phyloP scores from a whole-genome alignment of 345 rosid species.

The Eucalyptus sp. region DNA sequence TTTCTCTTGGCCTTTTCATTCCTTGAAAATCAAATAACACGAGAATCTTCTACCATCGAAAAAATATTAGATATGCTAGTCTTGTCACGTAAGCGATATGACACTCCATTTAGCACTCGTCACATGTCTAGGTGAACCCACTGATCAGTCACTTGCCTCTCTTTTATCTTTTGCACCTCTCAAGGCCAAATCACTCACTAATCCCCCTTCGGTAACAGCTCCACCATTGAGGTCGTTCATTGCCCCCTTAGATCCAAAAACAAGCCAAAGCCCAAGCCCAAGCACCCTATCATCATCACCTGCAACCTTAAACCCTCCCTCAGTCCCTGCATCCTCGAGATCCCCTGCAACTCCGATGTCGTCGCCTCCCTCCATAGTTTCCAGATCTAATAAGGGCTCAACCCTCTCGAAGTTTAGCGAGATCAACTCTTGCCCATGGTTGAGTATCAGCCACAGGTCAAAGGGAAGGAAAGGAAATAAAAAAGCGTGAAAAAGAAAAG shows the following conservation, averaged over 20 bases:
- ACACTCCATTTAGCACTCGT: too few relatives aligned
- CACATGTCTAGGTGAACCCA: neutral
- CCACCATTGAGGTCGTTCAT: slow-evolving; percentile 58
- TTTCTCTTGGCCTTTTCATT: too few relatives aligned
- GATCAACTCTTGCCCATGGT: neutral
- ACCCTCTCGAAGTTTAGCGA: neutral
- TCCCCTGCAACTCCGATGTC: slow-evolving; percentile 52
- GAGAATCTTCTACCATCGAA: fast-evolving
- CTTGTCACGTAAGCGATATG: fast-evolving
- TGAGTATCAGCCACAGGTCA: too few relatives aligned
- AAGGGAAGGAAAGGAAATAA: too few relatives aligned
- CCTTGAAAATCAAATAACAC: too few relatives aligned
- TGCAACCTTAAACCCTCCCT: slow-evolving; percentile 57
- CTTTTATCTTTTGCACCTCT: neutral
- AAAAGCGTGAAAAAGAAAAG: too few relatives aligned
- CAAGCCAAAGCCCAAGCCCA: slow-evolving; percentile 61
- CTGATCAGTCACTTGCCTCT: neutral
- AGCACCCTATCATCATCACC: slow-evolving; percentile 31
- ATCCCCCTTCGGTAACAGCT: slow-evolving; percentile 26
- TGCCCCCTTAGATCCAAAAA: slow-evolving; percentile 29
- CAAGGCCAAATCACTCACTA: neutral
- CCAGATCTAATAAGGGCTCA: slow-evolving; percentile 1
- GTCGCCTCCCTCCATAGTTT: slow-evolving; percentile 48
- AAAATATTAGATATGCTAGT: too few relatives aligned
- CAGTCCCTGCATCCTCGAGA: slow-evolving; percentile 81